Evolutionary conservation across 495 filamentous ascomycete species (phyloP).

Genomic region (Penicillium parvum): DNA sequence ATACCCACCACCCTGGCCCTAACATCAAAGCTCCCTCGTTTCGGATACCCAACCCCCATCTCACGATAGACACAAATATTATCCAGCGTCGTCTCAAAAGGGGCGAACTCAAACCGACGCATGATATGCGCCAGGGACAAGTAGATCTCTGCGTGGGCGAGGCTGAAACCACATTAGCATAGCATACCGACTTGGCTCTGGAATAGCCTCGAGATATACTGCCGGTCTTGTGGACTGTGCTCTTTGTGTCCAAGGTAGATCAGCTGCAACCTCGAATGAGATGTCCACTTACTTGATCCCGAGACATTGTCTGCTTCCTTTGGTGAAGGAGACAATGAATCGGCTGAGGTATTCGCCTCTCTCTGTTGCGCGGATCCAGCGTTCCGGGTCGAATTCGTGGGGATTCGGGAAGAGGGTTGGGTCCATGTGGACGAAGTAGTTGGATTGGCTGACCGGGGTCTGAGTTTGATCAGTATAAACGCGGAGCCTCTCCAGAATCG

Average conservation of each 20-base stretch:
- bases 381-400: conserved; percentile 42
- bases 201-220: neutral
- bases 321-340: conserved; percentile 41
- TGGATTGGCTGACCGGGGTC: conserved; percentile 45
- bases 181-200: neutral
- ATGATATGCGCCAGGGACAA: conserved; percentile 32
- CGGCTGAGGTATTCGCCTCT: conserved; percentile 21
- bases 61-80: conserved; percentile 30
- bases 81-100: conserved; percentile 32
- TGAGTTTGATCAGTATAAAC: conserved; percentile 15
- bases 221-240: too few species aligned
- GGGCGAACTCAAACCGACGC: conserved; percentile 33
- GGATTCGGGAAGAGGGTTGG: conserved; percentile 44
- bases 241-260: too few species aligned
- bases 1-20: conserved; percentile 16
- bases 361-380: conserved; percentile 39
- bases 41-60: conserved; percentile 15
- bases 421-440: conserved; percentile 45
- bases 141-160: conserved; percentile 40
- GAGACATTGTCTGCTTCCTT: conserved; percentile 42
- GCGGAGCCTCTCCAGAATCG: too few species aligned
- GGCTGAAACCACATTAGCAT: conserved; percentile 13
- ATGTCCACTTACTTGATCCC: conserved; percentile 39
- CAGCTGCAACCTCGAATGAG: neutral
- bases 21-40: conserved; percentile 13